Percentiles rank a stretch among this genome's conserved stretches.
These are phyloP conservation scores for Vanderwaltozyma yarrowii DNA, from an alignment of 805 yeast genomes.

Conservation along the genomic window DNA sequence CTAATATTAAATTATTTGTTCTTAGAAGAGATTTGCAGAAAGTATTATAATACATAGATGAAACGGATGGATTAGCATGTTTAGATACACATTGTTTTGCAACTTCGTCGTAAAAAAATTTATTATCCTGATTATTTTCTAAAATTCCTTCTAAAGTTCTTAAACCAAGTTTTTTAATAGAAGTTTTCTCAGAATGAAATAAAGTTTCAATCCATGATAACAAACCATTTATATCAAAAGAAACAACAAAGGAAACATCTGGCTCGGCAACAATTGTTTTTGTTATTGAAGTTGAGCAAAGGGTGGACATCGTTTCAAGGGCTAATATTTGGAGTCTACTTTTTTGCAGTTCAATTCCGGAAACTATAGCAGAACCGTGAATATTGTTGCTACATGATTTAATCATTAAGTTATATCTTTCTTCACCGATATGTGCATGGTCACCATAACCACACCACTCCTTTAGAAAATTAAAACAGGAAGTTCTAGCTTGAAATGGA, in stretches of 20 bases:
- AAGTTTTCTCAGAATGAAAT: slow-evolving; percentile 47
- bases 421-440: slow-evolving; percentile 46
- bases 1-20: slow-evolving; percentile 38
- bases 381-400: slow-evolving; percentile 30
- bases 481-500: slow-evolving; percentile 79
- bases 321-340: slow-evolving; percentile 60
- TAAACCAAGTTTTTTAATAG: slow-evolving; percentile 52
- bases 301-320: slow-evolving; percentile 72
- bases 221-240: slow-evolving; percentile 61
- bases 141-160: slow-evolving; percentile 63
- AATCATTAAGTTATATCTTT: slow-evolving; percentile 53
- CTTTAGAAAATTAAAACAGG: slow-evolving; percentile 70
- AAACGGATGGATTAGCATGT: slow-evolving; percentile 38
- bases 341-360: slow-evolving; percentile 65
- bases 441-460: slow-evolving; percentile 95
- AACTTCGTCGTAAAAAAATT: slow-evolving; percentile 45
- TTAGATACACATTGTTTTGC: slow-evolving; percentile 62
- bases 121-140: slow-evolving; percentile 44
- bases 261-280: slow-evolving; percentile 28
- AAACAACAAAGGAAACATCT: slow-evolving; percentile 35
- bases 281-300: slow-evolving; percentile 66
- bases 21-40: slow-evolving; percentile 55
- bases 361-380: slow-evolving; percentile 49
- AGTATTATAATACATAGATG: slow-evolving; percentile 61
- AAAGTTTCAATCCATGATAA: slow-evolving; percentile 76